phyloP scores from a whole-genome alignment of 345 rosid species.

The Dovyalis caffra region DNA sequence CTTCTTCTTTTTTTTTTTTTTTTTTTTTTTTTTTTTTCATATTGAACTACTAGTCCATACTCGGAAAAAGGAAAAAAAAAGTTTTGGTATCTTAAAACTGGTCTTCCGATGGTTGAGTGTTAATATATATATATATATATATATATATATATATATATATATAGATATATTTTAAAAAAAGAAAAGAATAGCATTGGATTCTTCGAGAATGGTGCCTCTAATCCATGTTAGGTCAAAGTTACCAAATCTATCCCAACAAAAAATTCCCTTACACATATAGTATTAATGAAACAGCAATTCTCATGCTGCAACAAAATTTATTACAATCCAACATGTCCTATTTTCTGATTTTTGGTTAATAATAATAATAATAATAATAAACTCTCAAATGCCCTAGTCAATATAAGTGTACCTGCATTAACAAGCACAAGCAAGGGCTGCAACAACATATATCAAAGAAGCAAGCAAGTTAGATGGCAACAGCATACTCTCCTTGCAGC shows the following conservation, averaged over 20 bases:
- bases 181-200: neutral
- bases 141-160: too few species aligned
- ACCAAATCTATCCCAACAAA: neutral
- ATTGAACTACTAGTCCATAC: too few species aligned
- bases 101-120: too few species aligned
- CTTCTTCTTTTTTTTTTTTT: too few species aligned
- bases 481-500: neutral
- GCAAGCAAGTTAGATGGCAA: neutral
- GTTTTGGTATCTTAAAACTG: too few species aligned
- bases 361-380: neutral
- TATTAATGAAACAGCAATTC: constrained; percentile 1
- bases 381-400: too few species aligned
- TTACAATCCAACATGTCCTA: neutral
- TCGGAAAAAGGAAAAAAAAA: too few species aligned
- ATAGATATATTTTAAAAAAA: too few species aligned
- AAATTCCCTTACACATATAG: neutral
- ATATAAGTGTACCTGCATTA: neutral
- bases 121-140: too few species aligned
- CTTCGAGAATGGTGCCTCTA: neutral
- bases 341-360: neutral
- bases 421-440: too few species aligned
- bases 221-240: neutral
- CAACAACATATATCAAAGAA: too few species aligned
- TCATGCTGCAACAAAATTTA: constrained; percentile 1
- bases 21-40: too few species aligned